Percentiles rank a stretch among this genome's conserved stretches.
These are phyloP conservation scores for Salisapilia sapeloensis DNA, from an alignment of 352 stramenopile species.

Conservation along the genomic window DNA sequence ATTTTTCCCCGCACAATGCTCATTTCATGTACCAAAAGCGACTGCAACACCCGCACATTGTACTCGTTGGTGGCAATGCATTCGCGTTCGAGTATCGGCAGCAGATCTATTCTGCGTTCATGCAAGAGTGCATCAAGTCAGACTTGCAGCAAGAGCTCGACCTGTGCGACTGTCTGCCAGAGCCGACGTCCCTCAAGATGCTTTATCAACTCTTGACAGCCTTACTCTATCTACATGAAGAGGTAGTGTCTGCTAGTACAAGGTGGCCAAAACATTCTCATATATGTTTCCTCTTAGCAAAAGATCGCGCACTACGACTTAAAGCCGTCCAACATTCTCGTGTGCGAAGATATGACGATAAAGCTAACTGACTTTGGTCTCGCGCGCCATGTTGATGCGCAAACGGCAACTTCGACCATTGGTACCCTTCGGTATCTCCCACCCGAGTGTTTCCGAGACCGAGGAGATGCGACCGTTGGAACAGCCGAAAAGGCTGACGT, in stretches of 20 bases:
- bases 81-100: slow-evolving; percentile 52
- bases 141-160: slow-evolving; percentile 65
- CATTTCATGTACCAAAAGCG: slow-evolving; percentile 14
- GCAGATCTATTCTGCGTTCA: slow-evolving; percentile 62
- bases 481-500: slow-evolving; percentile 69
- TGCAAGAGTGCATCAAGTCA: slow-evolving; percentile 43
- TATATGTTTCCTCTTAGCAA: slow-evolving; percentile 9
- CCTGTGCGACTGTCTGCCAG: slow-evolving; percentile 44
- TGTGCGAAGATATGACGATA: slow-evolving; percentile 73
- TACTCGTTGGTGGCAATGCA: slow-evolving; percentile 28
- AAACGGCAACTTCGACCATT: slow-evolving; percentile 41
- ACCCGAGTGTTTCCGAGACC: slow-evolving; percentile 48
- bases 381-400: slow-evolving; percentile 34
- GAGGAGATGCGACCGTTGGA: slow-evolving; percentile 29
- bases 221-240: slow-evolving; percentile 52
- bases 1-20: background rate
- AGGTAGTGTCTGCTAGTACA: slow-evolving; percentile 14
- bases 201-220: slow-evolving; percentile 44
- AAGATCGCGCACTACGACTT: slow-evolving; percentile 84
- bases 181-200: slow-evolving; percentile 37
- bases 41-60: slow-evolving; percentile 53
- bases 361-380: slow-evolving; percentile 88
- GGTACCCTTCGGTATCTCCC: slow-evolving; percentile 59
- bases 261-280: background rate
- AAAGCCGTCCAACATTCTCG: slow-evolving; percentile 95